Base-by-base conservation (phyloP, 148 eudicot genomes). In the Simmondsia chinensis region DNA sequence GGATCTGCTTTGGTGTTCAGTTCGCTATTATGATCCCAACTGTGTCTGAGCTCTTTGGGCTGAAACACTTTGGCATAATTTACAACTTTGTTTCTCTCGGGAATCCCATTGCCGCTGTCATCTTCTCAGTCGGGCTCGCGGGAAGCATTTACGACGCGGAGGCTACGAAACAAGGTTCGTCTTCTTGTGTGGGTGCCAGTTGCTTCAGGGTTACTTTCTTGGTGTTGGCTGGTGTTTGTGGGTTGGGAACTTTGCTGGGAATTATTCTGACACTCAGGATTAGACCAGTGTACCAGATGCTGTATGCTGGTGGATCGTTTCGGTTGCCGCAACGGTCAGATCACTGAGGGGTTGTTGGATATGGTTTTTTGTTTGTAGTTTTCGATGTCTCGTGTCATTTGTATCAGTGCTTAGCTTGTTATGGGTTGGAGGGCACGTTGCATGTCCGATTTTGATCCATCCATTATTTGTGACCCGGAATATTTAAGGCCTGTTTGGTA, bases 1-100 rank as follows among this genome's bases (percentile, higher is more conserved):
- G 99, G 26, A 54, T 86, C 54, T 93, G 99, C 72, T 86, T 47
- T 4, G 99, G 99, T 4, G 74, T 82, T 58, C 99, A 93, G 66
- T 75, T 83, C 37, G 77, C 81, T 17, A 72, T 93, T 29, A 86
- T 82, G 96, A 82, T 93, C 46, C 99, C 99, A 56, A 93, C 99
- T 6, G 73, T 71, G 21, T 86, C 96, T 0, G 94, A 93, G 68
- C 80, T 93, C 23, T 91, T 91, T 28, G 97, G 97, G 4, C 69
- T 91, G 58, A 79, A 56, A 51, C 65, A 85, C 60, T 85, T 93
- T 40, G 99, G 99, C 39, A 60, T 93, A 39, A 85, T 93, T 10
- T 86, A 65, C 67, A 93, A 86, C 68, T 86, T 93, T 53, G 80
- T 93, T 73, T 75, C 58, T 44, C 67, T 82, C 1, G 89, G 99